Conservation (phyloP, 441 rosid genomes). For the Euphorbia neoarborescens region DNA sequence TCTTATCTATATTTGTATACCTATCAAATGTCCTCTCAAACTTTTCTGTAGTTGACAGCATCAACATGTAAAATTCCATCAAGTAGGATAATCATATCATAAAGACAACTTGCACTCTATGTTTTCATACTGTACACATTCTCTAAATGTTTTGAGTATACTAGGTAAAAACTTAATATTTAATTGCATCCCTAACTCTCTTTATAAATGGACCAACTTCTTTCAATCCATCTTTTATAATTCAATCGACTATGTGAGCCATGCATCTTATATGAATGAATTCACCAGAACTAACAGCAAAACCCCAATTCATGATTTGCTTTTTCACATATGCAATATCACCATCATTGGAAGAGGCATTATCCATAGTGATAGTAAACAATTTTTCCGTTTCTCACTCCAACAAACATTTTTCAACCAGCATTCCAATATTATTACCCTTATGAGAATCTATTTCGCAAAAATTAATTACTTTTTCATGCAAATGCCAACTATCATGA, state of each 20-base stretch:
- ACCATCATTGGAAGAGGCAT: neutral
- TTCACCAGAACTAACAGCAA: neutral
- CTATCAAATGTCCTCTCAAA: too few species aligned
- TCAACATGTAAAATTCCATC: too few species aligned
- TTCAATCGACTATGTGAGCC: neutral
- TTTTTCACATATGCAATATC: neutral
- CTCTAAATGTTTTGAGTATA: too few species aligned
- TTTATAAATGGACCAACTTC: neutral
- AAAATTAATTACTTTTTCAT: neutral
- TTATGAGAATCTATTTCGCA: neutral
- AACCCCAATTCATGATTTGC: neutral
- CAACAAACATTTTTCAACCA: neutral
- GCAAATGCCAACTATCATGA: neutral
- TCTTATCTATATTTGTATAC: too few species aligned
- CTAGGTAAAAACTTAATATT: too few species aligned
- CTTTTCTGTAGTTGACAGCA: too few species aligned
- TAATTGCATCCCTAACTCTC: neutral
- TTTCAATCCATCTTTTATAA: neutral
- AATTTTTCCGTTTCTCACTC: neutral
- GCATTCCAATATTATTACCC: neutral
- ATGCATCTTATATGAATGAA: neutral
- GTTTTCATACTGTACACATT: too few species aligned
- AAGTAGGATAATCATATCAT: too few species aligned
- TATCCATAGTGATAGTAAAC: neutral
- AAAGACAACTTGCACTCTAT: too few species aligned